Evolutionary conservation across 257 asterid species (phyloP), one percentile per base, ranked within the genome.

Genomic region (Lycium ferocissimum): DNA sequence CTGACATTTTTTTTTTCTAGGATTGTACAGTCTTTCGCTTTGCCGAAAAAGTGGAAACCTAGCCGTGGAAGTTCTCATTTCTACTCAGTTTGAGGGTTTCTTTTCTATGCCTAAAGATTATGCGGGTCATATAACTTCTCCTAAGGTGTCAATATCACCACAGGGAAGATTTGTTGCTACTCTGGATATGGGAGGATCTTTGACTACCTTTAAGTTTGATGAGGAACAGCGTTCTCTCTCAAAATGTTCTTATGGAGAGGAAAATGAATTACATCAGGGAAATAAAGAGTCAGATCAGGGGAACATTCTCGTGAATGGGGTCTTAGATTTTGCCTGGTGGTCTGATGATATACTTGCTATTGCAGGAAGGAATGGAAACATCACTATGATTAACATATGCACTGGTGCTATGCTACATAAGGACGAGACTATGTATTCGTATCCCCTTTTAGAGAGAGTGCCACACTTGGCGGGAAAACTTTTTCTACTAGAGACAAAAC

Each of bases 261-360:
- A 87, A 70, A 84, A 53, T 58, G 70, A 79, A 84, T 79, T 88
- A n/a, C 78, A 85, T 85, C 88, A 82, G 26, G 84, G 69, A 83
- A 80, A 67, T 84, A 91, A 88, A 78, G 67, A 73, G 35, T 88
- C 93, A 83, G 88, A 83, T 85, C 69, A 87, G 76, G 85, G 86
- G 83, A 83, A 84, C 53, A 90, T 87, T 81, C 78, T 57, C 75
- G 70, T 90, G 66, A 90, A 86, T 47, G 91, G 92, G 84, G 63
- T 92, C 82, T 84, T 91, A 87, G 98, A 95, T 90, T 97, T 95
- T 86, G 85, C 97, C 87, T 97, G 99, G 99, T 96, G 99, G 99
- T 94, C 98, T 84, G 91, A 94, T 84, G 90, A 88, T 85, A 86
- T 91, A 83, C 90, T 97, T 90, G 86, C 91, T 73, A 80, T 93